A percentile compares a stretch with the other conserved stretches of the same genome.
These are phyloP conservation scores for Phytophthora syringae DNA, from an alignment of 352 stramenopile genomes.

Conservation along the genomic window DNA sequence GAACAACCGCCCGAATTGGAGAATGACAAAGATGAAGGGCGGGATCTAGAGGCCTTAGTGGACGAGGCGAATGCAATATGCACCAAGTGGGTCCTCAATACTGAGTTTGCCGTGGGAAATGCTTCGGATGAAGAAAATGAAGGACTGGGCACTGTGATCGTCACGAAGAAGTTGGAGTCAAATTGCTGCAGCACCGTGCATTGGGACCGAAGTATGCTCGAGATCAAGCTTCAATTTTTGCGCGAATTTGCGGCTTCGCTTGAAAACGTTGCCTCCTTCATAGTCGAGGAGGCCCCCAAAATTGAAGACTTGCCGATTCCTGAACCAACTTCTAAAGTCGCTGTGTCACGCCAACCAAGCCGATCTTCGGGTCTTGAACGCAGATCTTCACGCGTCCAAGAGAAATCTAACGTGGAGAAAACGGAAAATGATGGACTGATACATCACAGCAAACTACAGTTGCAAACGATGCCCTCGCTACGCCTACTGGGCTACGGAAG, in stretches of 20 bases:
- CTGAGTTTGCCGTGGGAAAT: slow-evolving; percentile 44
- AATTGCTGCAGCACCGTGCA: slow-evolving; percentile 50
- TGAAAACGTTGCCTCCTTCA: slow-evolving; percentile 36
- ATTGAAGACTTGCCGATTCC: slow-evolving; percentile 30
- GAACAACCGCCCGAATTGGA: slow-evolving; percentile 33
- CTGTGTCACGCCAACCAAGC: slow-evolving; percentile 23
- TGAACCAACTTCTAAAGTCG: slow-evolving; percentile 18
- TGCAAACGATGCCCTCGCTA: slow-evolving; percentile 20
- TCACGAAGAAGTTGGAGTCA: slow-evolving; percentile 56
- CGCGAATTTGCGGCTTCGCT: slow-evolving; percentile 55
- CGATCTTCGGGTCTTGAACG: slow-evolving; percentile 7
- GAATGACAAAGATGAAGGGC: slow-evolving; percentile 27
- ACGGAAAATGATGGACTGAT: neutral
- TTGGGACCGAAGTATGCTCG: slow-evolving; percentile 51
- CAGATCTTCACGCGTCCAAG: slow-evolving; percentile 9
- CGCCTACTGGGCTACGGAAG: slow-evolving; percentile 41
- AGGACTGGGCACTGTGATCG: slow-evolving; percentile 28
- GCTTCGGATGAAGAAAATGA: slow-evolving; percentile 1
- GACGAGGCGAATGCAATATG: slow-evolving; percentile 71
- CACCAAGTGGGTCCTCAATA: slow-evolving; percentile 56
- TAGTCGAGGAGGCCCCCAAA: slow-evolving; percentile 16
- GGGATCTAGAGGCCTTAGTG: slow-evolving; percentile 40
- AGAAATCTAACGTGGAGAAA: slow-evolving; percentile 11
- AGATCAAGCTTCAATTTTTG: slow-evolving; percentile 55
- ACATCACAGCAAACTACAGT: slow-evolving; percentile 8